Evolutionary conservation across 2,329 filamentous ascomycete species (phyloP).

Genomic region (Scedosporium boydii): DNA sequence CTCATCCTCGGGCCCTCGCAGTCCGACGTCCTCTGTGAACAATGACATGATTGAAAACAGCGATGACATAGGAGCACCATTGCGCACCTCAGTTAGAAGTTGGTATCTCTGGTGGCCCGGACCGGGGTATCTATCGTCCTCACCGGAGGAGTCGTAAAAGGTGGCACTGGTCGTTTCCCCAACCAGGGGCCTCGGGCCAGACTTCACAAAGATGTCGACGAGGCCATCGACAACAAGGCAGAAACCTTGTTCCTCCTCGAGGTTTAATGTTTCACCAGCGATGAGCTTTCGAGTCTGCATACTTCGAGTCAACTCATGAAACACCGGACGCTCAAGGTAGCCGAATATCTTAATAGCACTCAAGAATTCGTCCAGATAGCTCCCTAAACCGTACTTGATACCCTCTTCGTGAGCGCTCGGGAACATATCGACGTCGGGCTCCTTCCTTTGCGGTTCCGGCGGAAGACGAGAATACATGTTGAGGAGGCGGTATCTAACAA

Average conservation of each 20-base stretch:
- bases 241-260: slow-evolving; percentile 97
- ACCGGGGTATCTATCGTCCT: slow-evolving; percentile 54
- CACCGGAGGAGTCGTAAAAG: slow-evolving; percentile 36
- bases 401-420: slow-evolving; percentile 86
- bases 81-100: slow-evolving; percentile 91
- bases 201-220: slow-evolving; percentile 98
- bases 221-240: slow-evolving; percentile 94
- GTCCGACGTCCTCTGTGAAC: slow-evolving; percentile 88
- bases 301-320: slow-evolving; percentile 91
- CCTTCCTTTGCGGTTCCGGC: slow-evolving; percentile 89
- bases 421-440: slow-evolving; percentile 90
- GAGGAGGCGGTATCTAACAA: slow-evolving; percentile 88
- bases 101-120: slow-evolving; percentile 79
- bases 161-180: slow-evolving; percentile 9
- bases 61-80: slow-evolving; percentile 96
- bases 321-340: slow-evolving; percentile 90
- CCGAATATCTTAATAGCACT: slow-evolving; percentile 99
- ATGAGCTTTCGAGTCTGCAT: slow-evolving; percentile 98
- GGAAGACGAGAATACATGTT: slow-evolving; percentile 95
- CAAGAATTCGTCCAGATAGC: slow-evolving; percentile 94
- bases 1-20: slow-evolving; percentile 60
- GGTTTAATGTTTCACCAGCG: slow-evolving; percentile 84
- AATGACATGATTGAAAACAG: slow-evolving; percentile 94
- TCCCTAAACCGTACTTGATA: slow-evolving; percentile 83
- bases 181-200: slow-evolving; percentile 39